Evolutionary conservation across 2,329 filamentous ascomycete genomes (phyloP).

Genomic region (Ramularia endophylla): DNA sequence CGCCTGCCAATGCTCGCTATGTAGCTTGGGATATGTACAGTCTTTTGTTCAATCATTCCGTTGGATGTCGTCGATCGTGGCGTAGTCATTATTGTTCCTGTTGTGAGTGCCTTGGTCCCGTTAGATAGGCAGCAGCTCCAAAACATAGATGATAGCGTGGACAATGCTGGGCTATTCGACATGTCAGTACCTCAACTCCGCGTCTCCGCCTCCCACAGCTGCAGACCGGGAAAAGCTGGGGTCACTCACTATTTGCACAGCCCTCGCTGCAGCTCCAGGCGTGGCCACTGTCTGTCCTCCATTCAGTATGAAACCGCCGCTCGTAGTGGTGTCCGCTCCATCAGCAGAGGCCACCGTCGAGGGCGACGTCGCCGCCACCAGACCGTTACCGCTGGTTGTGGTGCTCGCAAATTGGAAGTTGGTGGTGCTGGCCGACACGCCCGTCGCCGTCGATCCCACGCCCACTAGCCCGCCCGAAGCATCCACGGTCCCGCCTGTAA

Average conservation of each 20-base stretch:
- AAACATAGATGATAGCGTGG: slow-evolving; percentile 18
- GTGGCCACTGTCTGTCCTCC: slow-evolving; percentile 30
- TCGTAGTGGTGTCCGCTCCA: slow-evolving; percentile 11
- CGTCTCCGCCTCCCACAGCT: too few relatives aligned
- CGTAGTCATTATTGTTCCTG: not conserved
- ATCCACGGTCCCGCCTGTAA: slow-evolving; percentile 30
- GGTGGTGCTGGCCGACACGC: slow-evolving; percentile 17
- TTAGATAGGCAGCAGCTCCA: slow-evolving; percentile 24
- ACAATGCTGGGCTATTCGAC: slow-evolving; percentile 23
- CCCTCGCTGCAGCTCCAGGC: slow-evolving; percentile 23
- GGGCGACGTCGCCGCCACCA: slow-evolving; percentile 18
- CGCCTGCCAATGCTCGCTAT: not conserved
- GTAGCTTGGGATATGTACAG: too few relatives aligned
- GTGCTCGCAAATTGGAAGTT: slow-evolving; percentile 18
- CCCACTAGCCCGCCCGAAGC: slow-evolving; percentile 22
- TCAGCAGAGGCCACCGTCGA: slow-evolving; percentile 10
- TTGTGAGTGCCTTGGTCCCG: too few relatives aligned
- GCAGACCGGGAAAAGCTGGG: too few relatives aligned
- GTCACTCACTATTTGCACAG: slow-evolving; percentile 28
- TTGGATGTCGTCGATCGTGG: slow-evolving; percentile 1
- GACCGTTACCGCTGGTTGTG: slow-evolving; percentile 18
- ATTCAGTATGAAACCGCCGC: slow-evolving; percentile 27
- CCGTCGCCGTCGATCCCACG: slow-evolving; percentile 16
- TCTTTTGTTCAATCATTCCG: slow-evolving; percentile 12
- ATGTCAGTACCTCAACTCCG: slow-evolving; percentile 11